A percentile compares a stretch with the other conserved stretches of the same genome.
Conservation (phyloP, 108 stramenopile species). For the Nitzschia sp. region DNA sequence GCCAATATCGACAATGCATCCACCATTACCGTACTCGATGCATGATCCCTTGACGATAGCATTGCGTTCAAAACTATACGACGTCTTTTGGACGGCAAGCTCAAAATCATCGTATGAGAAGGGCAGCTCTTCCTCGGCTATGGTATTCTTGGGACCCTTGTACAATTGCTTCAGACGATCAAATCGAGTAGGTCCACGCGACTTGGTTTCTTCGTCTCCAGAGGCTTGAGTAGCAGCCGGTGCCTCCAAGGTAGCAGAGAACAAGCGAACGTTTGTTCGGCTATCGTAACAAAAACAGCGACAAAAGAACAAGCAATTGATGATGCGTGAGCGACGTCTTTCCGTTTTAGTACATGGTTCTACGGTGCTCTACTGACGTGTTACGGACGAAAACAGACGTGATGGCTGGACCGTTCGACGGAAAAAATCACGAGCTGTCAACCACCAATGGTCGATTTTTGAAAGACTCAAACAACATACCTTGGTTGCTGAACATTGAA, state of each 20-base stretch:
- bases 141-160: constrained; percentile 59
- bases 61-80: constrained; percentile 84
- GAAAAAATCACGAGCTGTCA: neutral
- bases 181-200: constrained; percentile 56
- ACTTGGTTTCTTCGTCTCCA: neutral
- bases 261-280: constrained; percentile 6
- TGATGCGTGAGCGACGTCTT: constrained; percentile 4
- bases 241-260: constrained; percentile 21
- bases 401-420: neutral
- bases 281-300: neutral
- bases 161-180: constrained; percentile 76
- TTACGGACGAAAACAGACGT: constrained; percentile 13
- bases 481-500: constrained; percentile 14
- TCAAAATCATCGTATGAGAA: constrained; percentile 84
- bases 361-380: constrained; percentile 5
- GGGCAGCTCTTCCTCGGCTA: constrained; percentile 45
- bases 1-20: constrained; percentile 88
- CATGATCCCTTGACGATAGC: constrained; percentile 79
- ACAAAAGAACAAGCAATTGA: neutral
- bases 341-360: constrained; percentile 8
- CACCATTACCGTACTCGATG: constrained; percentile 72
- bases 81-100: constrained; percentile 68
- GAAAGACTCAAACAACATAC: constrained; percentile 8
- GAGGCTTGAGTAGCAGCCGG: constrained; percentile 5
- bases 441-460: neutral